Conservation (phyloP, 129 eudicot genomes). For the Heracleum sosnowskyi region DNA sequence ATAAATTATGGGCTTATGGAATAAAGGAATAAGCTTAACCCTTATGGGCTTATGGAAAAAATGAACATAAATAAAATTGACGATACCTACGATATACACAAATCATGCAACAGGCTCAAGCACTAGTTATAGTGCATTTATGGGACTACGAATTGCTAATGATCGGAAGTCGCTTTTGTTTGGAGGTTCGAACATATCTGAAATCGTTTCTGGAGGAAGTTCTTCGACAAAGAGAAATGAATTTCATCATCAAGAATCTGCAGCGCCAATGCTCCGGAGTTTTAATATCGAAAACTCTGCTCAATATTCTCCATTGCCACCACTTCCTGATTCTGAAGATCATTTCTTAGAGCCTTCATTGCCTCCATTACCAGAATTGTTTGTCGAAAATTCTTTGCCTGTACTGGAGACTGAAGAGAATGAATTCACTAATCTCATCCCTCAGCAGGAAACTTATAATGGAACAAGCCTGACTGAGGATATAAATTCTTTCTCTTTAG, state of each 20-base stretch:
- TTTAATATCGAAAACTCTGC: background rate
- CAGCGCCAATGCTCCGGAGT: background rate
- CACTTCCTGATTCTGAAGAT: background rate
- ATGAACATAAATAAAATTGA: no score
- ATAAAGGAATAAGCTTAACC: no score
- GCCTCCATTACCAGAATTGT: background rate
- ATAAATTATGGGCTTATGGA: no score
- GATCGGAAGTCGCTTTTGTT: conserved; percentile 18
- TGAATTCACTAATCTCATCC: background rate
- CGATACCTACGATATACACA: no score
- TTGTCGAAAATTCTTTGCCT: background rate
- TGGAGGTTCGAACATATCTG: background rate
- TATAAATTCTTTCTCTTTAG: background rate
- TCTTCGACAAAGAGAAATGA: background rate
- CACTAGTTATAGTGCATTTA: background rate
- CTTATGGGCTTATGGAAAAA: no score
- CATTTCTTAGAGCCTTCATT: background rate
- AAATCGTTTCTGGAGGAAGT: background rate
- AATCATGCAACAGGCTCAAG: background rate
- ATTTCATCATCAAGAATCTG: background rate
- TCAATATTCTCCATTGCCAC: background rate
- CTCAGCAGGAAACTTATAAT: background rate
- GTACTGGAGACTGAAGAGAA: background rate
- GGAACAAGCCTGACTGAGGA: background rate
- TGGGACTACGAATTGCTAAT: conserved; percentile 17